Base-by-base conservation (phyloP, 1,139 yeast genomes). In the Tardiomyces digboiensis region DNA sequence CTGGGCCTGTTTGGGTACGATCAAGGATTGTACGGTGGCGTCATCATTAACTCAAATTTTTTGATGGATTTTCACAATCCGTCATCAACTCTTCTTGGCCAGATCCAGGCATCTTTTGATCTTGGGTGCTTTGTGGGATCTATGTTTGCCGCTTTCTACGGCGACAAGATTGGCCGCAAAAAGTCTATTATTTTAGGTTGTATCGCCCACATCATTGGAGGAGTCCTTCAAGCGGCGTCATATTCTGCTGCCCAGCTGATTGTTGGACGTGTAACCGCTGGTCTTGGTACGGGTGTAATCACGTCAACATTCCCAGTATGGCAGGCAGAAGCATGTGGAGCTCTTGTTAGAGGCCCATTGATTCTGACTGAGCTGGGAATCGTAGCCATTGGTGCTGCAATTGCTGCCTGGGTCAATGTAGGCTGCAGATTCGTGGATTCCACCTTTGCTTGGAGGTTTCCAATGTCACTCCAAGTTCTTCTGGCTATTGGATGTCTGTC, bases 11-110 rank as follows among this genome's bases (percentile, higher is more conserved):
- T 54, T 42, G 57, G 57, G 2, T 53, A 51, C 38, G 57, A 54
- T 42, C 52, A 56, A 5, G 57, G 57, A 14, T 48, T 52, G 13
- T 52, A 53, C 12, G 51, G 55, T 13, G 55, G 54, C 26, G 53
- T 53, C 19, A 29, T 43, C 19, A 39, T 38, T 16, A 39, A 39
- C 23, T 33, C 20, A 26, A 29, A 16, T 19, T 43, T 23, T 19
- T 29, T 19, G 13, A 38, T 16, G 12, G 20, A 21, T 19, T 38
- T 40, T 39, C 37, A 38, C 36, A 6, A 21, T 3, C 44, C 42
- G 12, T 38, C 26, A n/a, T 38, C 21, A 23, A 29, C 42, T 10
- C 26, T 40, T 7, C 39, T 40, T 7, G 42, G 42, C 19, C 45
- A 38, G 20, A 39, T 43, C 39, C 41, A 40, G 13, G 38, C 40